Conservation (phyloP, 352 stramenopile species). For the Phytopythium mirpurense region DNA sequence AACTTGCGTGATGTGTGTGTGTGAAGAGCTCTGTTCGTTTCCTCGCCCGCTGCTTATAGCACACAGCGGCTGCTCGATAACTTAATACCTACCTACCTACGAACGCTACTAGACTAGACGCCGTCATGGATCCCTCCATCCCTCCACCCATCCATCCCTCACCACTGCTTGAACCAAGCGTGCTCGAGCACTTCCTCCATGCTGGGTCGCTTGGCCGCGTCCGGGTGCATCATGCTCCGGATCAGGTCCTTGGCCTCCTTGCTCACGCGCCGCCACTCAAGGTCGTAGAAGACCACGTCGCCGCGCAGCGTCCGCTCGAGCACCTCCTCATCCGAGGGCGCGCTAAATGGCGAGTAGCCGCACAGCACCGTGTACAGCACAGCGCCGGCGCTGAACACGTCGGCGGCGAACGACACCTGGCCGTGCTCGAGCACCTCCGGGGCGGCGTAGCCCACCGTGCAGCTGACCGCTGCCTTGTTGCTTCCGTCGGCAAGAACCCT, state of each 20-base stretch:
- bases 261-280: constrained; percentile 46
- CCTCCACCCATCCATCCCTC: too few species aligned
- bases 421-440: constrained; percentile 55
- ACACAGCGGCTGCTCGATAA: background rate
- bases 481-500: constrained; percentile 33
- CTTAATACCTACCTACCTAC: constrained; percentile 4
- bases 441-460: constrained; percentile 71
- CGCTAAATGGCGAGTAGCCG: constrained; percentile 65
- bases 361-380: constrained; percentile 65
- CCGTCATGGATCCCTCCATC: too few species aligned
- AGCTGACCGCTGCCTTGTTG: constrained; percentile 39
- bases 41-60: background rate
- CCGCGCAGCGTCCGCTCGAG: constrained; percentile 40
- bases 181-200: constrained; percentile 71
- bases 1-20: too few species aligned
- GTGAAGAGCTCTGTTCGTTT: too few species aligned
- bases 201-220: constrained; percentile 32
- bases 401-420: constrained; percentile 50
- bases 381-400: constrained; percentile 72
- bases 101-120: background rate
- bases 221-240: constrained; percentile 44
- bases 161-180: constrained; percentile 45
- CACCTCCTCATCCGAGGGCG: constrained; percentile 54
- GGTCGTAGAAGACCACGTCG: constrained; percentile 49
- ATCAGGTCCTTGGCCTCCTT: constrained; percentile 55